These are phyloP conservation scores for Cystobasidiaceae sp. DNA, from an alignment of 1,284 basidiomycete genomes.

Conservation along the genomic window DNA sequence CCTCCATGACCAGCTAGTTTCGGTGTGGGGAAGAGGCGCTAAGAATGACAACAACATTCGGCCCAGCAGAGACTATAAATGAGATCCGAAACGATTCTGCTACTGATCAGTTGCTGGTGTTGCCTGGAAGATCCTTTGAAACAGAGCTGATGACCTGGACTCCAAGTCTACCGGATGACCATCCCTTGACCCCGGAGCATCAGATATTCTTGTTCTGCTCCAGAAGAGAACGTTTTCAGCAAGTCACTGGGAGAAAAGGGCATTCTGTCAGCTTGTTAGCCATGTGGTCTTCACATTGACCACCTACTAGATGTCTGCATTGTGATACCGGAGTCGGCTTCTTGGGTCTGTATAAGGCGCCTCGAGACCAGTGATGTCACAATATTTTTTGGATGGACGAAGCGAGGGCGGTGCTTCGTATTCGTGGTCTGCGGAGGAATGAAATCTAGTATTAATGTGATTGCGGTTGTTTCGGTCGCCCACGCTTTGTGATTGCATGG, in stretches of 20 bases:
- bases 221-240: slow-evolving; percentile 39
- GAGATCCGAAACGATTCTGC: too few relatives aligned
- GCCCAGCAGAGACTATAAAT: too few relatives aligned
- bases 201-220: slow-evolving; percentile 40
- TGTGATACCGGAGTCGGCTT: slow-evolving; percentile 41
- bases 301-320: slow-evolving; percentile 41
- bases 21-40: background rate
- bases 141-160: too few relatives aligned
- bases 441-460: too few relatives aligned
- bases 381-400: slow-evolving; percentile 51
- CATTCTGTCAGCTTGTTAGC: background rate
- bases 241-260: slow-evolving; percentile 6
- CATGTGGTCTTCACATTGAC: too few relatives aligned
- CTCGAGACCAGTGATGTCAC: slow-evolving; percentile 53
- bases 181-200: slow-evolving; percentile 37
- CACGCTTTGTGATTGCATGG: too few relatives aligned
- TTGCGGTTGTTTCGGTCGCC: too few relatives aligned
- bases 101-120: background rate
- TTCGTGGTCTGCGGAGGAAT: slow-evolving; percentile 20
- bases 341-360: slow-evolving; percentile 42
- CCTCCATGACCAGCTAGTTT: slow-evolving; percentile 21
- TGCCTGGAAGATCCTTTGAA: too few relatives aligned
- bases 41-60: background rate
- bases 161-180: slow-evolving; percentile 31
- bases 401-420: slow-evolving; percentile 37